phyloP scores from a whole-genome alignment of 2,329 filamentous ascomycete species.

The Neopestalotiopsis clavispora region DNA sequence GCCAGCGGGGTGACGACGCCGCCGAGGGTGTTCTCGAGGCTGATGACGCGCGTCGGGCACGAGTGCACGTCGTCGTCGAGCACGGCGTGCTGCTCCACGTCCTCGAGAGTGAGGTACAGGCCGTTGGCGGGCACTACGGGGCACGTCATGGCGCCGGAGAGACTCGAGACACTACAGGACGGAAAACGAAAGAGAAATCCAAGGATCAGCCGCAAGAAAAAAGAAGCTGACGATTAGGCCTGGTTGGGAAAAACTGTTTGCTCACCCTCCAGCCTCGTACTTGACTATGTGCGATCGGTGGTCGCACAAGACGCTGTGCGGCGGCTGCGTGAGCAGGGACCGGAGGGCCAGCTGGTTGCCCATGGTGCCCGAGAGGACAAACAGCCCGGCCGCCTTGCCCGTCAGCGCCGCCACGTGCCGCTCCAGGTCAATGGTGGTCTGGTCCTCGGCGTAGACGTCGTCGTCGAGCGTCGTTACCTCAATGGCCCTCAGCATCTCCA shows the following conservation, averaged over 20 bases:
- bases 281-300: conserved; percentile 70
- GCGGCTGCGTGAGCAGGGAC: conserved; percentile 71
- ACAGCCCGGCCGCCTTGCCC: conserved; percentile 68
- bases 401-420: conserved; percentile 67
- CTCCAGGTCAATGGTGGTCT: conserved; percentile 71
- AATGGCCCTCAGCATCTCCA: conserved; percentile 75
- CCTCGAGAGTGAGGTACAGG: conserved; percentile 47
- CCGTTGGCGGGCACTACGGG: conserved; percentile 43
- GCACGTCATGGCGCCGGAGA: conserved; percentile 69
- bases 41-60: conserved; percentile 46
- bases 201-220: not conserved
- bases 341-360: conserved; percentile 79
- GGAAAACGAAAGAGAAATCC: not conserved
- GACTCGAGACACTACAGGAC: conserved; percentile 51
- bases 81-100: conserved; percentile 38
- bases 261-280: conserved; percentile 54
- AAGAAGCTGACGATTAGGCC: not conserved
- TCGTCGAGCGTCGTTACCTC: conserved; percentile 72
- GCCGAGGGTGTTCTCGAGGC: conserved; percentile 46
- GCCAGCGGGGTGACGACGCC: conserved; percentile 40
- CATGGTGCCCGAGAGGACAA: conserved; percentile 82
- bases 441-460: conserved; percentile 76
- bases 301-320: conserved; percentile 74
- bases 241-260: not conserved
- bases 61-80: conserved; percentile 48